These are phyloP conservation scores for Apiotrichum brassicae DNA, from an alignment of 1,284 basidiomycete species.

Conservation along the genomic window DNA sequence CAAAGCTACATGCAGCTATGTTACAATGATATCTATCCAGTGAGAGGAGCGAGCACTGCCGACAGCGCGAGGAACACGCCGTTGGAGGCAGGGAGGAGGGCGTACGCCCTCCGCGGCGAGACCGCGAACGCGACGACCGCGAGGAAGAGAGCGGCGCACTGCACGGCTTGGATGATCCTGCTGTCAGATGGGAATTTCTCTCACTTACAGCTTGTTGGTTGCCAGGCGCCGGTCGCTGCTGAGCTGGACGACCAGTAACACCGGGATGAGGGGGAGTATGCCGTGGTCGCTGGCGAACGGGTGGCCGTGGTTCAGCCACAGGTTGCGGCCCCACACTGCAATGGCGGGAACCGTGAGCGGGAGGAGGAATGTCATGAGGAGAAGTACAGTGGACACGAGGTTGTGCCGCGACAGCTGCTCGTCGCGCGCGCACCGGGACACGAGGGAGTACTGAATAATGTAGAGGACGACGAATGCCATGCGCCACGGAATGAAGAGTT, in stretches of 20 bases:
- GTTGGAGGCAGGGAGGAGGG: constrained; percentile 14
- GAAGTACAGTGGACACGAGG: constrained; percentile 51
- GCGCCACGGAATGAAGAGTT: constrained; percentile 77
- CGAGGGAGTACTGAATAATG: constrained; percentile 57
- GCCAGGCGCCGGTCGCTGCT: constrained; percentile 49
- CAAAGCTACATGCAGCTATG: no score
- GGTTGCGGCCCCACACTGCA: constrained; percentile 82
- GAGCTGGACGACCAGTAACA: constrained; percentile 42
- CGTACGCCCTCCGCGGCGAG: constrained; percentile 52
- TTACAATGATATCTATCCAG: no score
- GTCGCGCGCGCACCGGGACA: background rate
- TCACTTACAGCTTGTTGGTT: constrained; percentile 42
- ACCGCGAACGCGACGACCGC: constrained; percentile 54
- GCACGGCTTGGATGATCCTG: constrained; percentile 25
- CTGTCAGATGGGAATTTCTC: no score
- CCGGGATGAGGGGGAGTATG: constrained; percentile 17
- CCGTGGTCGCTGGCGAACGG: constrained; percentile 24
- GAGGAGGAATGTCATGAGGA: constrained; percentile 62
- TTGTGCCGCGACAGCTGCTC: constrained; percentile 32
- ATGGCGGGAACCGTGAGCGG: constrained; percentile 74
- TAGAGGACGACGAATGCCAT: constrained; percentile 78
- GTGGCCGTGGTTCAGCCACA: constrained; percentile 24
- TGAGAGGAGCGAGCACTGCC: background rate
- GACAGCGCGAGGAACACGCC: constrained; percentile 1
- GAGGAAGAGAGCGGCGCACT: constrained; percentile 54